A percentile compares a stretch with the other conserved stretches of the same genome.
Evolutionary conservation across 169 alveolate species (phyloP).

Genomic region (Plasmodium gallinaceum): DNA sequence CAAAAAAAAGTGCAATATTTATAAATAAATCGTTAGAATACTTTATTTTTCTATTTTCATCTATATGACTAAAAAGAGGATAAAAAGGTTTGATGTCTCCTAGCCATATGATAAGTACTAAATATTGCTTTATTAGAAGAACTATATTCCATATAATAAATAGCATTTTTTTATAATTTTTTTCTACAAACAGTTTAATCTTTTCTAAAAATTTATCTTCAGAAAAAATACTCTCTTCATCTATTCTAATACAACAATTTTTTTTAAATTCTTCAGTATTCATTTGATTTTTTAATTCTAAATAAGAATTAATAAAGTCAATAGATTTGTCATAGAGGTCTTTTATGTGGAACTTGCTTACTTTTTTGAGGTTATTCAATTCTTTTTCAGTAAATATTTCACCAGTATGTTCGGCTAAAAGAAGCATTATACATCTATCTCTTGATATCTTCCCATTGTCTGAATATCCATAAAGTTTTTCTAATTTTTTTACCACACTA

Average conservation of each 20-base stretch:
- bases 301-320: slow-evolving; percentile 67
- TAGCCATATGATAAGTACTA: slow-evolving; percentile 64
- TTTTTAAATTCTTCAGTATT: slow-evolving; percentile 32
- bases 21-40: slow-evolving; percentile 59
- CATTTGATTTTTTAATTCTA: slow-evolving; percentile 53
- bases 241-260: slow-evolving; percentile 31
- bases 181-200: slow-evolving; percentile 22
- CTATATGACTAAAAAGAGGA: slow-evolving; percentile 70
- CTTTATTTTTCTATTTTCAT: slow-evolving; percentile 38
- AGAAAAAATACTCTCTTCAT: neutral
- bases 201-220: slow-evolving; percentile 72
- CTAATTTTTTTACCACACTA: slow-evolving; percentile 29
- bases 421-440: slow-evolving; percentile 60
- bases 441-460: slow-evolving; percentile 76
- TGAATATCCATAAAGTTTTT: slow-evolving; percentile 56
- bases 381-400: slow-evolving; percentile 72
- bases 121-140: slow-evolving; percentile 56
- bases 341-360: slow-evolving; percentile 41
- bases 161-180: slow-evolving; percentile 45
- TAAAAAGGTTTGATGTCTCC: slow-evolving; percentile 72
- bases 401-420: slow-evolving; percentile 76
- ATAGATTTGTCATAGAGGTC: slow-evolving; percentile 69
- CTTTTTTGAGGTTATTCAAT: slow-evolving; percentile 43
- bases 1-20: slow-evolving; percentile 56
- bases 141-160: slow-evolving; percentile 64